Percentiles rank a stretch among this genome's conserved stretches.
Evolutionary conservation across 176 grass and related monocot genomes (phyloP).

Genomic region (Microstegium vimineum): DNA sequence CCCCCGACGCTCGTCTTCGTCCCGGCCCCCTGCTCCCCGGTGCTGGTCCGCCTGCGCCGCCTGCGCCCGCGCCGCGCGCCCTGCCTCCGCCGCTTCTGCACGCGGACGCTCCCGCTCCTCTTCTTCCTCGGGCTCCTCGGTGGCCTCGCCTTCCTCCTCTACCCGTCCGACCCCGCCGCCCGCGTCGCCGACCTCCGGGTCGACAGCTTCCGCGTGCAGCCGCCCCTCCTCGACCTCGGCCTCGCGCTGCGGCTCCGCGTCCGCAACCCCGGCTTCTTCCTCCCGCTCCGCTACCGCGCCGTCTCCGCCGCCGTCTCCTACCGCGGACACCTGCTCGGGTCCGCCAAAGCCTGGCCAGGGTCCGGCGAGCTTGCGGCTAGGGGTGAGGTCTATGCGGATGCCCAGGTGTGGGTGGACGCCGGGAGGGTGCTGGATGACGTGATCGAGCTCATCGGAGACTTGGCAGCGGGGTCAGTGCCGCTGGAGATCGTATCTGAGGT

Average conservation of each 20-base stretch:
- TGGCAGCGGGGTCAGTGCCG: constrained; percentile 37
- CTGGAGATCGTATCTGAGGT: constrained; percentile 52
- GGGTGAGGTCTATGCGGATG: constrained; percentile 3
- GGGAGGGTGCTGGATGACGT: constrained; percentile 43
- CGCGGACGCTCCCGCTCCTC: constrained; percentile 26
- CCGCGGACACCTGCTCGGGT: constrained; percentile 41
- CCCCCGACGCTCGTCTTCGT: constrained; percentile 29
- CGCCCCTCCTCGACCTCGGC: constrained; percentile 21
- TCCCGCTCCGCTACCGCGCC: constrained; percentile 32
- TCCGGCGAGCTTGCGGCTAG: constrained; percentile 24
- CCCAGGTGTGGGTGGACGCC: constrained; percentile 43
- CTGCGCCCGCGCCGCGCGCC: constrained; percentile 25
- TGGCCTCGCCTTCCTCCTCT: constrained; percentile 16
- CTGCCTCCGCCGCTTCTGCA: constrained; percentile 9
- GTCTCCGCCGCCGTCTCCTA: constrained; percentile 47
- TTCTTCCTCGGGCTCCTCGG: constrained; percentile 32
- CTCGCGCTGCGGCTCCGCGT: constrained; percentile 39
- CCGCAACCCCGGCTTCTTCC: constrained; percentile 1
- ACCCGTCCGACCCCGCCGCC: constrained; percentile 6
- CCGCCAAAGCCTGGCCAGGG: constrained; percentile 14
- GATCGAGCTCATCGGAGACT: constrained; percentile 38
- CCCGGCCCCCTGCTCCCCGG: not conserved
- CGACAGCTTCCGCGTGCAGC: constrained; percentile 13
- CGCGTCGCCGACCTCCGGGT: constrained; percentile 13
- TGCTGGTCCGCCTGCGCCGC: constrained; percentile 34